Evolutionary conservation across 2,329 filamentous ascomycete genomes (phyloP).

Genomic region (Aspergillus sp.): DNA sequence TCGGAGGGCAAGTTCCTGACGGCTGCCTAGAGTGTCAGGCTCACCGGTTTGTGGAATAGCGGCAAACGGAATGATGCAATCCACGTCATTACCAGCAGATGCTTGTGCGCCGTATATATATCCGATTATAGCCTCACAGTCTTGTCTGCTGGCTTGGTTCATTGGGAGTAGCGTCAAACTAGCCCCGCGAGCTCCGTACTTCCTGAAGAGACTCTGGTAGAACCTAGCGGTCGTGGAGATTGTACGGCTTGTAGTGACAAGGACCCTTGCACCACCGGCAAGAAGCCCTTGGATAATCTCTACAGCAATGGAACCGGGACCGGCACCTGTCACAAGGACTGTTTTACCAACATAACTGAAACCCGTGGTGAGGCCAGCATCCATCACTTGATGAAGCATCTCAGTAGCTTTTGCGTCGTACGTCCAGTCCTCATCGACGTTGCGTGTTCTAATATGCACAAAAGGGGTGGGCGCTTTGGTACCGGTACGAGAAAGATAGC

Average conservation of each 20-base stretch:
- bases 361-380: conserved; percentile 18
- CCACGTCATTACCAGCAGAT: conserved; percentile 37
- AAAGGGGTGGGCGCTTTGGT: conserved; percentile 11
- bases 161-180: conserved; percentile 42
- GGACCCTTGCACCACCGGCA: conserved; percentile 39
- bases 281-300: conserved; percentile 37
- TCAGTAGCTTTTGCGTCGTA: conserved; percentile 21
- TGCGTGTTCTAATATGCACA: conserved; percentile 22
- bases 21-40: conserved; percentile 35
- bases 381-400: conserved; percentile 14
- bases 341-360: conserved; percentile 33
- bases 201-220: conserved; percentile 40
- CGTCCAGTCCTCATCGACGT: conserved; percentile 17
- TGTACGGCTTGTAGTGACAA: conserved; percentile 44
- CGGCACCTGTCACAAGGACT: conserved; percentile 42
- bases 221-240: conserved; percentile 30
- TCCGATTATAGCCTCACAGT: conserved; percentile 39
- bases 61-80: conserved; percentile 48
- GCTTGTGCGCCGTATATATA: conserved; percentile 39
- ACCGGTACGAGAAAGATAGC: background rate
- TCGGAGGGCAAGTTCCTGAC: conserved; percentile 21
- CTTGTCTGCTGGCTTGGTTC: conserved; percentile 46
- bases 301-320: conserved; percentile 39
- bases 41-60: conserved; percentile 43
- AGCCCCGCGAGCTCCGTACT: conserved; percentile 36